Base-by-base conservation (phyloP, 176 grass and related monocot genomes). In the Elaeis guineensis region DNA sequence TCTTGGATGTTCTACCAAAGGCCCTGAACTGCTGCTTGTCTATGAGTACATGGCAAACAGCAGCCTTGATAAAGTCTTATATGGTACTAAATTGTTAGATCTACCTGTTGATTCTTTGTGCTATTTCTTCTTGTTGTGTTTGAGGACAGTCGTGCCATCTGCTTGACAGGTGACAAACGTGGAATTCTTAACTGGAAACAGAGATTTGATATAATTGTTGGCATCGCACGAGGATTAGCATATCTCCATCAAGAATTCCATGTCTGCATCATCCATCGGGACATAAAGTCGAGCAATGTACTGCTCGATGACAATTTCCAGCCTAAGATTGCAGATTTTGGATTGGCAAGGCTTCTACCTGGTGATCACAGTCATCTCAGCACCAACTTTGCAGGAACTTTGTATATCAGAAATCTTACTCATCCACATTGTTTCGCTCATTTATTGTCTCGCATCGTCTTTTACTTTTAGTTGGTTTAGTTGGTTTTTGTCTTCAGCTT, bases 221-320 rank as follows among this genome's bases (percentile, higher is more conserved):
- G 89, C 66, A 89, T 88, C 75, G 81, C 84, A 71, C 89, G 81
- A 54, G 89, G 89, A 28, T 78, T 95, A 69, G 67, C 75, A 14
- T 95, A 95, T 63, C 72, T 95, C 61, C 89, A 95, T 70, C 78
- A 95, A 22, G 84, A 95, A 58, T 95, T 89, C 29, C 80, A 95
- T 68, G 81, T 88, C 15, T 77, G 89, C 55, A 94, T 94, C 63
- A 94, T 94, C 79, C 84, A 88, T 60, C 89, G 89, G 32, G 89
- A 95, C 56, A 95, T 85, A 64, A 95, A 95, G 52, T 82, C 78
- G 39, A 82, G 87, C 58, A 90, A 90, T 64, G 62, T 86, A 73
- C 78, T 95, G 66, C 87, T 91, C 57, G 89, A 95, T 65, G 78
- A 85, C 22, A 71, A 89, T 51, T 82, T 95, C 50, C 72, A 85